Base-by-base conservation (phyloP, 306 rosid species). In the Elaeagnus macrophylla region DNA sequence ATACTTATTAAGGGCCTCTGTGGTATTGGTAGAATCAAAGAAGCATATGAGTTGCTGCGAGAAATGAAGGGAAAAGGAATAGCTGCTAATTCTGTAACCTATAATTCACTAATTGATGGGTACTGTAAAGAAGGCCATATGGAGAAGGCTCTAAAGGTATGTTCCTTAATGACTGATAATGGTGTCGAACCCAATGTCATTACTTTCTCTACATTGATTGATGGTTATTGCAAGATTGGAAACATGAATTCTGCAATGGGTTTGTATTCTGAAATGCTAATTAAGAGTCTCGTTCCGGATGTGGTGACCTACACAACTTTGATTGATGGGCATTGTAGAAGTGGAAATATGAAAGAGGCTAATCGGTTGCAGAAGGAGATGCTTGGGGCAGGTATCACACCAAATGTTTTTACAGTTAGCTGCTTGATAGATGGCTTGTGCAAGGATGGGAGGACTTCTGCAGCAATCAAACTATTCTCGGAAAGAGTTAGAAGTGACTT, bases 381-480 rank as follows among this genome's bases (percentile, higher is more conserved):
- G 91, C 54, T 70, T 54, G 73, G 75, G 53, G 57, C 65, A 5
- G 84, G 95, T 39, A 52, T 82, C 37, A 41, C 56, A 1, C 91
- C 95, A 18, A 84, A 78, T 51, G 59, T 57, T 48, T 46, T 74
- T 49, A 88, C 91, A 37, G 41, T 75, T 58, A 80, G 71, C 64
- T 84, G 79, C 75, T 57, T 82, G 55, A 59, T 84, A 57, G 76
- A 84, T 60, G 86, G 95, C n/a, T 82, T 88, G 37, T 68, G 76
- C 45, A 82, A 76, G 54, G 82, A 76, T 37, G 96, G 96, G 55
- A 78, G 53, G 57, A 61, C 66, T 44, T 68, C 69, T 35, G 56
- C 67, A 49, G 95, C 91, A 48, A 59, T 80, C 70, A 38, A 76
- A 38, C 56, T 84, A 45, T 84, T 88, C 67, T 57, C 71, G 64